Percentiles rank a stretch among this genome's conserved stretches.
Evolutionary conservation across 75 land plant species (phyloP).

Genomic region (Chamaecyparis obtusa): DNA sequence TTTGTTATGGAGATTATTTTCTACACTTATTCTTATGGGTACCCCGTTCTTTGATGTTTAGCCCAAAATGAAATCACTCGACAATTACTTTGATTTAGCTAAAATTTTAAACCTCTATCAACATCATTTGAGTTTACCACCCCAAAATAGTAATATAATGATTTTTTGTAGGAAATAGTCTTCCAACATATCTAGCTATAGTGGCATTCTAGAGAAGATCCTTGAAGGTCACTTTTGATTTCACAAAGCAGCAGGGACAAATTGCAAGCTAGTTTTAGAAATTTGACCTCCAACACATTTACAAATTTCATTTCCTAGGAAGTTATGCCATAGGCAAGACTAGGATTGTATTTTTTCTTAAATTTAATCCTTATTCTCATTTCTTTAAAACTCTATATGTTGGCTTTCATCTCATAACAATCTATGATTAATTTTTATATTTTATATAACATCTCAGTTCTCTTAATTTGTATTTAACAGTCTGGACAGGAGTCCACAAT

Average conservation of each 20-base stretch:
- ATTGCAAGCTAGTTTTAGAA: conserved; percentile 77
- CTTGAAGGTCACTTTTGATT: conserved; percentile 67
- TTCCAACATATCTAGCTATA: conserved; percentile 55
- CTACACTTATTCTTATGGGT: too few relatives aligned
- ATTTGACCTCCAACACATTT: conserved; percentile 56
- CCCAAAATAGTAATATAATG: too few relatives aligned
- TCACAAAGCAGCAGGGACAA: conserved; percentile 58
- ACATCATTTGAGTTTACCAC: too few relatives aligned
- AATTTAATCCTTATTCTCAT: not conserved
- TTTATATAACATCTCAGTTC: too few relatives aligned
- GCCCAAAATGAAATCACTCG: too few relatives aligned
- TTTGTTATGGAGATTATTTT: too few relatives aligned
- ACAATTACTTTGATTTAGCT: too few relatives aligned
- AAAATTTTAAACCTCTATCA: too few relatives aligned
- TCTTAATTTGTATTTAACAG: too few relatives aligned
- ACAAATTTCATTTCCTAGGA: conserved; percentile 88
- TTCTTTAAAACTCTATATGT: not conserved
- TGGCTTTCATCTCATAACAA: not conserved
- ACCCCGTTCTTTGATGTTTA: too few relatives aligned
- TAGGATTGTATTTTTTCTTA: not conserved
- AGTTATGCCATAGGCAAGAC: conserved; percentile 92
- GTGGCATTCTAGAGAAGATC: conserved; percentile 75
- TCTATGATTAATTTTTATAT: too few relatives aligned
- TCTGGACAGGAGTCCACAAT: not conserved
- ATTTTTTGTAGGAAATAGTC: conserved; percentile 40